phyloP scores from a whole-genome alignment of 805 yeast species.

The Candida mattraensis region DNA sequence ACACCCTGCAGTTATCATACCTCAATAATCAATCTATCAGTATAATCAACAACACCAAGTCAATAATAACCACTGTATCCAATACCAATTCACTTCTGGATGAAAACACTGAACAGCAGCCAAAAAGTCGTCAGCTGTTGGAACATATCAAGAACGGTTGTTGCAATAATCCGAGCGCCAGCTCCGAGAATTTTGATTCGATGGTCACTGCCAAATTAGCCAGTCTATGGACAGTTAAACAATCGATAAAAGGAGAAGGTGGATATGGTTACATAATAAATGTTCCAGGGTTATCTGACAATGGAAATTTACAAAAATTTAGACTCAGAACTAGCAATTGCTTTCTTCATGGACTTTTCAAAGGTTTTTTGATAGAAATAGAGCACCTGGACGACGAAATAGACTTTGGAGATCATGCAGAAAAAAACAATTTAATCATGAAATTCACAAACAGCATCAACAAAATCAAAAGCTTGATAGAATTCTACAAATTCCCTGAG shows the following conservation, averaged over 20 bases:
- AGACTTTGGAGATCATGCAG: slow-evolving; percentile 17
- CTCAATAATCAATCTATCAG: slow-evolving; percentile 46
- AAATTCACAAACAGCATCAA: slow-evolving; percentile 35
- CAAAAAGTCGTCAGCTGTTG: slow-evolving; percentile 26
- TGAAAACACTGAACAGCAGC: slow-evolving; percentile 9
- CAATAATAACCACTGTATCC: slow-evolving; percentile 33
- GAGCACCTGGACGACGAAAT: slow-evolving; percentile 38
- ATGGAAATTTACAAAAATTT: slow-evolving; percentile 41
- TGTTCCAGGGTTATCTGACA: slow-evolving; percentile 22
- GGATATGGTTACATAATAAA: slow-evolving; percentile 64
- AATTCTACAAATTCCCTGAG: slow-evolving; percentile 35
- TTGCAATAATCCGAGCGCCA: slow-evolving; percentile 42
- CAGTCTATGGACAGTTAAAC: slow-evolving; percentile 69
- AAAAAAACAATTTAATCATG: slow-evolving; percentile 28
- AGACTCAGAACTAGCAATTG: slow-evolving; percentile 67
- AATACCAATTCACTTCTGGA: slow-evolving; percentile 17
- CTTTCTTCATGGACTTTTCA: slow-evolving; percentile 70
- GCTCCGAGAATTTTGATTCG: slow-evolving; percentile 51
- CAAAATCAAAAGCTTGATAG: slow-evolving; percentile 34
- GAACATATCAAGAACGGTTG: slow-evolving; percentile 43
- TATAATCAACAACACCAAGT: slow-evolving; percentile 45
- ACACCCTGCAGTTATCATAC: slow-evolving; percentile 53
- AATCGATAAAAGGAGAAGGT: slow-evolving; percentile 70
- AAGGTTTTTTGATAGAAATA: slow-evolving; percentile 66
- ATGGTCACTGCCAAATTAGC: slow-evolving; percentile 59